Conservation (phyloP, 2,329 filamentous ascomycete species). For the Exserohilum rostratum region DNA sequence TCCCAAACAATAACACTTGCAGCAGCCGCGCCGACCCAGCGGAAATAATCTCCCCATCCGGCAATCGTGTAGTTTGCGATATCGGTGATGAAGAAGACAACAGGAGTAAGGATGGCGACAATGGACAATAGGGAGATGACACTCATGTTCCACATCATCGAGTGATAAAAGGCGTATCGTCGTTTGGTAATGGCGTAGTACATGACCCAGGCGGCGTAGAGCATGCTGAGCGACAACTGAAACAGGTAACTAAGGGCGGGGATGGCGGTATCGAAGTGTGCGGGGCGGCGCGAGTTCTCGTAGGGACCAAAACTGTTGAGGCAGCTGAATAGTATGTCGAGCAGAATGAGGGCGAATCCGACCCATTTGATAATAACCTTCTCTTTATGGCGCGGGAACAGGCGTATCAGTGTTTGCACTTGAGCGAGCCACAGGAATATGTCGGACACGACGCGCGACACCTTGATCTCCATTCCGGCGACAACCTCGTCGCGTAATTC, state of each 20-base stretch:
- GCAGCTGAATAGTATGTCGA: conserved; percentile 89
- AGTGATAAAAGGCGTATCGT: conserved; percentile 87
- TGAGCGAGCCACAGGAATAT: conserved; percentile 97
- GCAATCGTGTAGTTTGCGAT: conserved; percentile 84
- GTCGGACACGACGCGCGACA: conserved; percentile 91
- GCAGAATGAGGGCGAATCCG: conserved; percentile 87
- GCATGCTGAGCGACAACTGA: conserved; percentile 80
- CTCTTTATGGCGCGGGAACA: conserved; percentile 95
- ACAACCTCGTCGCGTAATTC: conserved; percentile 79
- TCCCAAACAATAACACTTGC: conserved; percentile 98
- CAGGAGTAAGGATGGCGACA: conserved; percentile 81
- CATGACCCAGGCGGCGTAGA: conserved; percentile 92
- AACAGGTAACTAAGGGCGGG: conserved; percentile 92
- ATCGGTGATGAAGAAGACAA: conserved; percentile 92
- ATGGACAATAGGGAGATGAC: conserved; percentile 80
- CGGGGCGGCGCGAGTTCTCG: conserved; percentile 65
- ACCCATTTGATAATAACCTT: conserved; percentile 99
- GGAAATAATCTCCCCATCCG: conserved; percentile 92
- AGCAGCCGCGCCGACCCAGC: conserved; percentile 94
- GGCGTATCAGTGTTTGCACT: conserved; percentile 91
- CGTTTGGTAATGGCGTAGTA: conserved; percentile 94
- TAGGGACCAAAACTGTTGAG: conserved; percentile 79
- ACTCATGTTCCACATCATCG: conserved; percentile 86
- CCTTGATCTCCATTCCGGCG: conserved; percentile 81
- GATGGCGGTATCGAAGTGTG: conserved; percentile 85